Conservation (phyloP, 805 yeast species). For the Cyberlindnera meyerae region DNA sequence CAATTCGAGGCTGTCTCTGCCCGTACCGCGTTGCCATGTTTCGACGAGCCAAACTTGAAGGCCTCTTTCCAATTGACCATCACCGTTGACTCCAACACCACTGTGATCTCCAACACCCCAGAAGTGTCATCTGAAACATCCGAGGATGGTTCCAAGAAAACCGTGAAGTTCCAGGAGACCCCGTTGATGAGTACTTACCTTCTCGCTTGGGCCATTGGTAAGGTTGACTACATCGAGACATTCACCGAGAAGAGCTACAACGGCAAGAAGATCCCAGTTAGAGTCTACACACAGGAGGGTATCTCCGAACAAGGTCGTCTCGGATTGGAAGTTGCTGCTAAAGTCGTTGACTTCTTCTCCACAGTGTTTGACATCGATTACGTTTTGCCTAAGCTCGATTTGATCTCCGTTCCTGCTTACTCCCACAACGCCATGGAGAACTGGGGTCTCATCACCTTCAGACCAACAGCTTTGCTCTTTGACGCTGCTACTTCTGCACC, state of each 20-base stretch:
- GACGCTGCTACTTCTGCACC: slow-evolving; percentile 68
- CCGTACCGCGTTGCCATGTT: slow-evolving; percentile 79
- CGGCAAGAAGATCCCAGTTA: slow-evolving; percentile 69
- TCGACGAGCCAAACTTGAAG: slow-evolving; percentile 78
- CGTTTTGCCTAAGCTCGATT: slow-evolving; percentile 76
- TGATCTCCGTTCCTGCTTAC: slow-evolving; percentile 80
- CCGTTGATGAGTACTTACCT: slow-evolving; percentile 79
- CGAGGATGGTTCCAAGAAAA: slow-evolving; percentile 37
- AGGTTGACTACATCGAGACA: slow-evolving; percentile 63
- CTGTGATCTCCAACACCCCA: slow-evolving; percentile 38
- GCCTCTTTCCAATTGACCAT: slow-evolving; percentile 65
- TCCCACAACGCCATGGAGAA: slow-evolving; percentile 90
- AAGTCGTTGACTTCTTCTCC: slow-evolving; percentile 70
- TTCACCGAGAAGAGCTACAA: slow-evolving; percentile 30
- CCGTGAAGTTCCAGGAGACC: slow-evolving; percentile 54
- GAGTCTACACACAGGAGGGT: slow-evolving; percentile 79
- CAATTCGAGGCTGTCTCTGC: slow-evolving; percentile 86
- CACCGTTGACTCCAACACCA: slow-evolving; percentile 32
- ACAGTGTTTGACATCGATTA: slow-evolving; percentile 68
- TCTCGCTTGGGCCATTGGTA: slow-evolving; percentile 79
- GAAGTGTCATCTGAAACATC: slow-evolving; percentile 38
- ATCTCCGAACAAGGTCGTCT: slow-evolving; percentile 63
- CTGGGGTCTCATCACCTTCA: slow-evolving; percentile 75
- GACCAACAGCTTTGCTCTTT: slow-evolving; percentile 68
- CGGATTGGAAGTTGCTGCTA: slow-evolving; percentile 68